A percentile compares a stretch with the other conserved stretches of the same genome.
phyloP scores from a whole-genome alignment of 805 yeast genomes.

The Lipomyces lipofer region DNA sequence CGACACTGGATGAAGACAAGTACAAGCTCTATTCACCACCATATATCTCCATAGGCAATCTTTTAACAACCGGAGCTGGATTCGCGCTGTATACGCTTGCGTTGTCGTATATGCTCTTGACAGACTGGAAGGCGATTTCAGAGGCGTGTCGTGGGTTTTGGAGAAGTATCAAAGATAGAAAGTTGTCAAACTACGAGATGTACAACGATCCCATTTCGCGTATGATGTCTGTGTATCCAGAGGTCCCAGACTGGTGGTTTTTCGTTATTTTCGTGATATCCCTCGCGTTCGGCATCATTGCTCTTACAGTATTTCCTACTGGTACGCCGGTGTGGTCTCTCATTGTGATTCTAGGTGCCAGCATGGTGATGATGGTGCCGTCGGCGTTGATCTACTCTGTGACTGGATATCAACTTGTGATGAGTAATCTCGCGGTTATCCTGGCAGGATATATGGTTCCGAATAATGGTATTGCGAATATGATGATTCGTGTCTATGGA shows the following conservation, averaged over 20 bases:
- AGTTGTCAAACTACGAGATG: neutral
- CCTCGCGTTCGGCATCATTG: constrained; percentile 38
- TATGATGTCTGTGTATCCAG: constrained; percentile 55
- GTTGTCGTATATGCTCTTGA: constrained; percentile 43
- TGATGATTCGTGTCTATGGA: constrained; percentile 43
- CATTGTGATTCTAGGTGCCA: constrained; percentile 55
- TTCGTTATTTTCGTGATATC: constrained; percentile 52
- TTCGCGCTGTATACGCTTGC: constrained; percentile 60
- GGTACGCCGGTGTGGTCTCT: constrained; percentile 66
- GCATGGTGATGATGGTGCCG: constrained; percentile 59
- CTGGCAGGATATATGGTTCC: constrained; percentile 66
- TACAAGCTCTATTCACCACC: constrained; percentile 65
- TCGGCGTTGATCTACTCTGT: constrained; percentile 61
- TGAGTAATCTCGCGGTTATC: constrained; percentile 63
- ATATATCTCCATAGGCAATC: constrained; percentile 61
- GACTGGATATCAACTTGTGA: constrained; percentile 60
- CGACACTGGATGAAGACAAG: constrained; percentile 48
- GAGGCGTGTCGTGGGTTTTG: constrained; percentile 6
- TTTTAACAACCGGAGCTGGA: constrained; percentile 58
- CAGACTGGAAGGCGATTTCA: constrained; percentile 17
- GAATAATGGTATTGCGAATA: constrained; percentile 60
- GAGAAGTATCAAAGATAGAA: constrained; percentile 3
- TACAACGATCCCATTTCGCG: constrained; percentile 17
- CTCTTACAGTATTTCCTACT: constrained; percentile 36
- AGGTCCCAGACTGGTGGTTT: constrained; percentile 78